These are phyloP conservation scores for Apostasia ramifera DNA, from an alignment of 106 monocot species.

Conservation along the genomic window DNA sequence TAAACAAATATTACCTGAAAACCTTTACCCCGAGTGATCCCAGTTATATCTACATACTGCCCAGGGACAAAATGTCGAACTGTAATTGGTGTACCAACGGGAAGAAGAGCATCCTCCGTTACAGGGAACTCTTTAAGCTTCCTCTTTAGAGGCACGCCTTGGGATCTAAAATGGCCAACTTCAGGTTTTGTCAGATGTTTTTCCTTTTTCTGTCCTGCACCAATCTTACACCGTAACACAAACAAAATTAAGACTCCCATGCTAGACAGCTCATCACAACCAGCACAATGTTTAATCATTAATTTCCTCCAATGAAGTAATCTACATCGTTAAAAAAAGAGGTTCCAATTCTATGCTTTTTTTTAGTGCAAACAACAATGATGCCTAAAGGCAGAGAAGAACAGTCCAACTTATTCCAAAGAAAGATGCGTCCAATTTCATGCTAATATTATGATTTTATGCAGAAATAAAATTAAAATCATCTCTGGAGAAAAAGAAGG, in stretches of 20 bases:
- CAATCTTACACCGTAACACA: constrained; percentile 40
- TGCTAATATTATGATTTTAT: no score
- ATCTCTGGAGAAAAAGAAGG: no score
- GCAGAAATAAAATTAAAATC: no score
- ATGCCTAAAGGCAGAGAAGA: no score
- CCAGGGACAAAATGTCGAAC: constrained; percentile 95
- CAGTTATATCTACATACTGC: constrained; percentile 85
- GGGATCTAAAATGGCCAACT: constrained; percentile 85
- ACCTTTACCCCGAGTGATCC: constrained; percentile 92
- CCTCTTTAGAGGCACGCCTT: constrained; percentile 84
- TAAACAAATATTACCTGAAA: constrained; percentile 54
- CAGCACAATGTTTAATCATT: no score
- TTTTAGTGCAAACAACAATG: no score
- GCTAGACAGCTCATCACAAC: no score
- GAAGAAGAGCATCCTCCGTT: constrained; percentile 93
- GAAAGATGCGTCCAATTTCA: no score
- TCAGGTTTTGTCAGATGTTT: constrained; percentile 91
- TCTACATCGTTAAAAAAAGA: no score
- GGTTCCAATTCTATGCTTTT: no score
- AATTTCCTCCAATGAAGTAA: no score
- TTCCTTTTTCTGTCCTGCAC: constrained; percentile 92
- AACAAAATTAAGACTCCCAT: background rate
- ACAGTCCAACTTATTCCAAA: no score
- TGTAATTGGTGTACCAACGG: constrained; percentile 79
- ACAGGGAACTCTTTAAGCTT: constrained; percentile 94